phyloP scores from a whole-genome alignment of 1,284 basidiomycete species.

The Fomitopsis schrenkii region DNA sequence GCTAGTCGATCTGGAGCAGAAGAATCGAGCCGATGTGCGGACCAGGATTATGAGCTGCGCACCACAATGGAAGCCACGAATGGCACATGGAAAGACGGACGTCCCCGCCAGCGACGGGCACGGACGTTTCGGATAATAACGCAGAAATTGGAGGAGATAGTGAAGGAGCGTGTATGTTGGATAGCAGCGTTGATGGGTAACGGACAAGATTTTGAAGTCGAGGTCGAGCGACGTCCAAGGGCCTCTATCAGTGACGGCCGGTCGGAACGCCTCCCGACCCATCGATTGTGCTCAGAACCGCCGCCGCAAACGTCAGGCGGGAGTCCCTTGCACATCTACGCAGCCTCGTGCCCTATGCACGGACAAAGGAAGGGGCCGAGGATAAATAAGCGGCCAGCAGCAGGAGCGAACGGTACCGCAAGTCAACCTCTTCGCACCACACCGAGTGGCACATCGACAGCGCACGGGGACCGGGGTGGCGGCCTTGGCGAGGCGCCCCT shows the following conservation, averaged over 20 bases:
- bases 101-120: not conserved
- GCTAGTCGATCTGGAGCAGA: too few relatives aligned
- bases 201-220: not conserved
- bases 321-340: not conserved
- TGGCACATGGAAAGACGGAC: not conserved
- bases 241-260: not conserved
- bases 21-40: not conserved
- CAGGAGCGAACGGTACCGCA: not conserved
- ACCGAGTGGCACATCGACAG: not conserved
- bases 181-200: not conserved
- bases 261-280: not conserved
- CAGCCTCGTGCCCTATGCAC: not conserved
- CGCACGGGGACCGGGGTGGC: not conserved
- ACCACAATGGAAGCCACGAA: not conserved
- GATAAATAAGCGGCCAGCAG: not conserved
- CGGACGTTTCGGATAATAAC: not conserved
- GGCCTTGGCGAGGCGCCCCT: not conserved
- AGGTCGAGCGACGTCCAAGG: not conserved
- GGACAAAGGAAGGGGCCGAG: not conserved
- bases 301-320: not conserved
- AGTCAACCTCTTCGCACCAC: not conserved
- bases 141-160: not conserved
- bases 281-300: not conserved
- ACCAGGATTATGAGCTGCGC: not conserved
- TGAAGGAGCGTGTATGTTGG: not conserved